Percentiles rank a stretch among this genome's conserved stretches.
Evolutionary conservation across 2,329 filamentous ascomycete genomes (phyloP).

Genomic region (Amesomyces nigricolor): DNA sequence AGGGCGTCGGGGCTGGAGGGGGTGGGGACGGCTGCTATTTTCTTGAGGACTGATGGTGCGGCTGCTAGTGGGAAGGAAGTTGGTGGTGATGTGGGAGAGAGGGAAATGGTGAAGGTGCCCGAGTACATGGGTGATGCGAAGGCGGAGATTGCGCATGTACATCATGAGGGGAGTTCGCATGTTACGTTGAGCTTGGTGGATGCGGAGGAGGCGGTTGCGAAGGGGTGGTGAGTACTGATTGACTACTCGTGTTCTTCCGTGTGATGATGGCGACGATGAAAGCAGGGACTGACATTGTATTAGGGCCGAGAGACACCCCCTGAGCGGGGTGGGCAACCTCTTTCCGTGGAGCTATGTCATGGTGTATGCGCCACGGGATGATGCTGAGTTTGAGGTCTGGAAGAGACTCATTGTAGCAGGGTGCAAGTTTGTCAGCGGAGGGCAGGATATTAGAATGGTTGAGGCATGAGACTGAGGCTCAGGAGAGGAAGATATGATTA

Average conservation of each 20-base stretch:
- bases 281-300: not conserved
- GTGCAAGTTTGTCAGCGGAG: constrained; percentile 6
- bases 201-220: constrained; percentile 31
- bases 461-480: not conserved
- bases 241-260: not conserved
- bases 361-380: constrained; percentile 37
- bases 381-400: constrained; percentile 33
- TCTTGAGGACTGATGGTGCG: constrained; percentile 1
- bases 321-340: constrained; percentile 28
- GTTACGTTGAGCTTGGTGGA: constrained; percentile 35
- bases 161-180: constrained; percentile 37
- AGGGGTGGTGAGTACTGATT: constrained; percentile 27
- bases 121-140: constrained; percentile 17
- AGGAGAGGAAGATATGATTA: not conserved
- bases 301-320: constrained; percentile 36
- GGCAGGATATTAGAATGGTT: not conserved
- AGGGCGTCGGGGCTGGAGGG: constrained; percentile 32
- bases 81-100: not conserved
- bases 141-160: constrained; percentile 36
- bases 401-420: constrained; percentile 22
- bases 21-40: constrained; percentile 30
- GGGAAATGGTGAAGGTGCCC: constrained; percentile 8
- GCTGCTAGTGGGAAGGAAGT: too few relatives aligned
- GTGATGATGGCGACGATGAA: not conserved
- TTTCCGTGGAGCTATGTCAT: constrained; percentile 36